These are phyloP conservation scores for Lentinula raphanica DNA, from an alignment of 768 basidiomycete genomes.

Conservation along the genomic window DNA sequence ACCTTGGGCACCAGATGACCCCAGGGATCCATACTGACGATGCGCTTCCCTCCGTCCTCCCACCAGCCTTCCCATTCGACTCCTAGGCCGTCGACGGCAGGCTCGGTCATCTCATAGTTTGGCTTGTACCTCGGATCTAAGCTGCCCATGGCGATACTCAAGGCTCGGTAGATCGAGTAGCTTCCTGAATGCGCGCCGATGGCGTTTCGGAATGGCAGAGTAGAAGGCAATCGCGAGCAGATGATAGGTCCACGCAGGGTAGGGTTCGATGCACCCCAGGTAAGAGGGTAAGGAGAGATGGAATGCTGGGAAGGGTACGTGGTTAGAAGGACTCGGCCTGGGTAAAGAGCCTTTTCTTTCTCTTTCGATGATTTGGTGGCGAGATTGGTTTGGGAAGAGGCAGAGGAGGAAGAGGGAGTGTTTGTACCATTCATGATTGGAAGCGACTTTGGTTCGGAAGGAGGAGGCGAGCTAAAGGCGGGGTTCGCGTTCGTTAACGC, in stretches of 20 bases:
- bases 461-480: constrained; percentile 7
- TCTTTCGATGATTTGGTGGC: too few relatives aligned
- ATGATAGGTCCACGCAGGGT: constrained; percentile 77
- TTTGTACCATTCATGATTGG: constrained; percentile 23
- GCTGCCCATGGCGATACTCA: constrained; percentile 87
- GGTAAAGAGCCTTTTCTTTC: constrained; percentile 67
- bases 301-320: constrained; percentile 95
- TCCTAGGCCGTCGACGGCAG: constrained; percentile 74
- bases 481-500: constrained; percentile 22
- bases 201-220: constrained; percentile 88
- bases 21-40: constrained; percentile 92
- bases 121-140: constrained; percentile 77
- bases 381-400: too few relatives aligned
- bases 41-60: too few relatives aligned
- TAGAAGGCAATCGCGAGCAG: constrained; percentile 76
- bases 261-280: constrained; percentile 74
- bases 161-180: constrained; percentile 91
- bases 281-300: constrained; percentile 70
- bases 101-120: constrained; percentile 78
- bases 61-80: constrained; percentile 54
- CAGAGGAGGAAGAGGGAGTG: constrained; percentile 19
- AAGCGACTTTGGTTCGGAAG: neutral
- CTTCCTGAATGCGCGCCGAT: constrained; percentile 92
- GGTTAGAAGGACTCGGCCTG: constrained; percentile 76
- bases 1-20: constrained; percentile 80